phyloP scores from a whole-genome alignment of 129 eudicot genomes.

The Helianthus tuberosus region DNA sequence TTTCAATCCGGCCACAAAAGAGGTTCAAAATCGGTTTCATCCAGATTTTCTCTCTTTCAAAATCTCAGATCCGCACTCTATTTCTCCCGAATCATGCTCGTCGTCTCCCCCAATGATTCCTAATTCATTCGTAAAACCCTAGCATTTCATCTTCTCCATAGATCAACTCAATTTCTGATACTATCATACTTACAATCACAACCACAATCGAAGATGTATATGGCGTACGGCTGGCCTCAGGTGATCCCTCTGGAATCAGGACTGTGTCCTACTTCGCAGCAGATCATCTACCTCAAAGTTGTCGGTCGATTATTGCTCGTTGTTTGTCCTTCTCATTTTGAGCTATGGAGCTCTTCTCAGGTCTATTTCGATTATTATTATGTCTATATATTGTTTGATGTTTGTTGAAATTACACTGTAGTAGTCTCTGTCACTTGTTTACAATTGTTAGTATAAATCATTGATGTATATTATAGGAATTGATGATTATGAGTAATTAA shows the following conservation, averaged over 20 bases:
- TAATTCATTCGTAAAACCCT: constrained; percentile 40
- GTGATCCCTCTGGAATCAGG: constrained; percentile 86
- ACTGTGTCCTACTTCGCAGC: constrained; percentile 59
- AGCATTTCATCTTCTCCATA: constrained; percentile 28
- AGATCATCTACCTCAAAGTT: constrained; percentile 76
- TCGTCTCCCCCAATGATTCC: constrained; percentile 28
- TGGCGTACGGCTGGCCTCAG: constrained; percentile 99
- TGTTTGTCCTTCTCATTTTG: constrained; percentile 85
- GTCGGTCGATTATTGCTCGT: constrained; percentile 68
- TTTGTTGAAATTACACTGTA: background rate
- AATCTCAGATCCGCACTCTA: constrained; percentile 45
- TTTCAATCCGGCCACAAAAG: constrained; percentile 21
- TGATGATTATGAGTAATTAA: constrained; percentile 17
- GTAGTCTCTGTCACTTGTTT: constrained; percentile 3
- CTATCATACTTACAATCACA: constrained; percentile 8
- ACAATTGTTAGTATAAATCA: background rate
- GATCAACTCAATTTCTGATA: constrained; percentile 13
- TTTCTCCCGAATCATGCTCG: constrained; percentile 29
- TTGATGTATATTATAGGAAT: constrained; percentile 3
- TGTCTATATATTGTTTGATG: background rate
- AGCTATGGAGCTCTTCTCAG: constrained; percentile 98
- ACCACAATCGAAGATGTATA: constrained; percentile 64
- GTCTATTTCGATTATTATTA: constrained; percentile 33
- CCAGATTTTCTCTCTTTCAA: constrained; percentile 20
- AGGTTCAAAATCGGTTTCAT: constrained; percentile 21